phyloP scores from a whole-genome alignment of 257 asterid species.

The Orobanche coerulescens region DNA sequence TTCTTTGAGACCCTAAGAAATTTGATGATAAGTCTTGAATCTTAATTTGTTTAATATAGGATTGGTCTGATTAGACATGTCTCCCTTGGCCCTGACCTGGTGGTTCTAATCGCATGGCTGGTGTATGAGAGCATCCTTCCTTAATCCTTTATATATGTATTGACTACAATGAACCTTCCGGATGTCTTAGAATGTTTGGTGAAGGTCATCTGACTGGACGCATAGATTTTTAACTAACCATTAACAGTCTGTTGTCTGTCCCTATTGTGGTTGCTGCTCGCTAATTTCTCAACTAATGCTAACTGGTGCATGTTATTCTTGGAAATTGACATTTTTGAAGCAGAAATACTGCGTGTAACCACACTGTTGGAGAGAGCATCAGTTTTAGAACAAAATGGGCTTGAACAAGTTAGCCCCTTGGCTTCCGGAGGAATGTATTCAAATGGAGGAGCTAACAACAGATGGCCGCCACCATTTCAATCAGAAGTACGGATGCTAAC shows the following conservation, averaged over 20 bases:
- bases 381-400: slow-evolving; percentile 70
- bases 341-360: slow-evolving; percentile 84
- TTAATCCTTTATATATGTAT: neutral
- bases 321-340: slow-evolving; percentile 77
- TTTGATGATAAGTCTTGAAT: neutral
- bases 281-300: slow-evolving; percentile 58
- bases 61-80: neutral
- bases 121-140: neutral
- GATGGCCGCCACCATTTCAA: slow-evolving; percentile 68
- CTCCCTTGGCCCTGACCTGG: neutral
- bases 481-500: slow-evolving; percentile 86
- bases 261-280: slow-evolving; percentile 56
- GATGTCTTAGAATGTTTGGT: neutral
- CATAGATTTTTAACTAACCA: slow-evolving; percentile 13
- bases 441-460: slow-evolving; percentile 80
- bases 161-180: neutral
- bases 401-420: slow-evolving; percentile 81
- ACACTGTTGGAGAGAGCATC: slow-evolving; percentile 79
- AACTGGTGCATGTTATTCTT: slow-evolving; percentile 78
- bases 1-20: too few relatives aligned
- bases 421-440: slow-evolving; percentile 72
- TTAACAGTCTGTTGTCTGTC: slow-evolving; percentile 27
- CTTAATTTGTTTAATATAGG: neutral
- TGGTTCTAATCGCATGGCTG: neutral
- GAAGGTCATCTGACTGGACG: neutral